A percentile compares a stretch with the other conserved stretches of the same genome.
phyloP scores from a whole-genome alignment of 768 basidiomycete genomes.

The Agaricus bisporus region DNA sequence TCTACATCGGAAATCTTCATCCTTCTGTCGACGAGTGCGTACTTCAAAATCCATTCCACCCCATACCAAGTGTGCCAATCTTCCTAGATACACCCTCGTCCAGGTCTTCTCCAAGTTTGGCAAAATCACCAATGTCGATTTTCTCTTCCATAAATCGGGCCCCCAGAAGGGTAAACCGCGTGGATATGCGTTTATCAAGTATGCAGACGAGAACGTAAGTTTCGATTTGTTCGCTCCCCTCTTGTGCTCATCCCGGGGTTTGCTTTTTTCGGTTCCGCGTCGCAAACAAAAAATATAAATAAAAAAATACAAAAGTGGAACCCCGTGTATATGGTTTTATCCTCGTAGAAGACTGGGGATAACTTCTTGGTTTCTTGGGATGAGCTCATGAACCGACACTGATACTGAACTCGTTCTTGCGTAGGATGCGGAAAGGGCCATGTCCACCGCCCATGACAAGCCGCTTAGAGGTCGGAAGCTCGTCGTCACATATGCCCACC shows the following conservation, averaged over 20 bases:
- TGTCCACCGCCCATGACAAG: slow-evolving; percentile 68
- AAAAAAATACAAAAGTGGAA: no score
- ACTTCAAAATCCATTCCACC: not conserved
- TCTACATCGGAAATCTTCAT: slow-evolving; percentile 89
- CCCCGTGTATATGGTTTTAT: no score
- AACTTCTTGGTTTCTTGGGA: no score
- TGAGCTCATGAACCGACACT: not conserved
- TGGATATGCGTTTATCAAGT: slow-evolving; percentile 95
- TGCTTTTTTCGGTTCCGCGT: slow-evolving; percentile 18
- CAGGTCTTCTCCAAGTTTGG: slow-evolving; percentile 91
- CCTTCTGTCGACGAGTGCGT: slow-evolving; percentile 82
- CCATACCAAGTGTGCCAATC: not conserved
- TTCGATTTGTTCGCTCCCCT: slow-evolving; percentile 10
- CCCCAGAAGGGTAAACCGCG: slow-evolving; percentile 86
- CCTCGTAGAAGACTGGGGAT: no score
- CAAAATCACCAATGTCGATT: slow-evolving; percentile 89
- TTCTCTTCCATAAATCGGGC: slow-evolving; percentile 91
- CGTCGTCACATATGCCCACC: slow-evolving; percentile 87
- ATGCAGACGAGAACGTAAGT: slow-evolving; percentile 73
- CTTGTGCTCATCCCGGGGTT: slow-evolving; percentile 6
- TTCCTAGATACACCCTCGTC: slow-evolving; percentile 74
- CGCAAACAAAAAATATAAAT: not conserved
- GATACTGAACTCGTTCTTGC: slow-evolving; percentile 8
- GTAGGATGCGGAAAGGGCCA: slow-evolving; percentile 84
- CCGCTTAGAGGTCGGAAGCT: slow-evolving; percentile 83